These are phyloP conservation scores for Torrubiella hemipterigena DNA, from an alignment of 2,329 filamentous ascomycete genomes.

Conservation along the genomic window DNA sequence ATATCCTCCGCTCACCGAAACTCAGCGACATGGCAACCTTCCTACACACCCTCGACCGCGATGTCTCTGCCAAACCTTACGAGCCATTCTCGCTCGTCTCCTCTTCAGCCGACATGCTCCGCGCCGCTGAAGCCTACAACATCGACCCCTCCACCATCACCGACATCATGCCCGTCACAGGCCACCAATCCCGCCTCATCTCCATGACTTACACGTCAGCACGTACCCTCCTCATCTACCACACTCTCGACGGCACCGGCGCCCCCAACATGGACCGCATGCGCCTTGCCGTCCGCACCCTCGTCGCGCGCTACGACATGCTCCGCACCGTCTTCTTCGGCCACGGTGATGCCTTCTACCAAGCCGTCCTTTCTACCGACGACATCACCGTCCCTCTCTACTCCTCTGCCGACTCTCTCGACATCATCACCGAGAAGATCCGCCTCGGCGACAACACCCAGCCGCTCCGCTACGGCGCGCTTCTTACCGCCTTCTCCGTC, in stretches of 20 bases:
- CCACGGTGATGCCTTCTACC: not conserved
- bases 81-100: not conserved
- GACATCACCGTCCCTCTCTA: not conserved
- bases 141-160: not conserved
- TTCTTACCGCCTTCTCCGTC: too few species aligned
- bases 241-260: not conserved
- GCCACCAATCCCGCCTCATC: constrained; percentile 1
- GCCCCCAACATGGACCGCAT: not conserved
- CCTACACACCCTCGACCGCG: not conserved
- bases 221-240: constrained; percentile 1
- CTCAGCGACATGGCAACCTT: not conserved
- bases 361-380: not conserved
- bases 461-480: too few species aligned
- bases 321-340: constrained; percentile 2
- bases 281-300: not conserved
- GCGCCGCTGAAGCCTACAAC: not conserved
- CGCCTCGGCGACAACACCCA: too few species aligned
- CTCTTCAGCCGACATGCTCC: not conserved
- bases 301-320: not conserved
- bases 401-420: not conserved
- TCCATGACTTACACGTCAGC: not conserved
- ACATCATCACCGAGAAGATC: not conserved
- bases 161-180: constrained; percentile 2
- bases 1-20: not conserved
- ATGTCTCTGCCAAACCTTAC: not conserved